These are phyloP conservation scores for Aegilops umbellulata DNA, from an alignment of 176 grass and related monocot species.

Conservation along the genomic window DNA sequence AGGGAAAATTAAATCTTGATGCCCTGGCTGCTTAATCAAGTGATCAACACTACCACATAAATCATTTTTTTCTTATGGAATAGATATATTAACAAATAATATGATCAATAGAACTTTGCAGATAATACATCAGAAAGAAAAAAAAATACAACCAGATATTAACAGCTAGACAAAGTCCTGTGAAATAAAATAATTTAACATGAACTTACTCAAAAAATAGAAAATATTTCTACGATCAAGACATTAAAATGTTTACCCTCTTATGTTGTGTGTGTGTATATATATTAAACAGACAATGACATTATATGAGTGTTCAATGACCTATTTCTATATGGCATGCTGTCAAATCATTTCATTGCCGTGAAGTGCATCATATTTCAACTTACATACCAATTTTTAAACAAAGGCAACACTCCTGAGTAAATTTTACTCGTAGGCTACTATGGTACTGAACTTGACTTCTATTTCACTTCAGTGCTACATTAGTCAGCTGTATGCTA, in stretches of 20 bases:
- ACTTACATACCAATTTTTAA: not conserved
- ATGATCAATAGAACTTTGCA: not conserved
- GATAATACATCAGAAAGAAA: not conserved
- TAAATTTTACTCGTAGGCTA: not conserved
- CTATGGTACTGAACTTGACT: not conserved
- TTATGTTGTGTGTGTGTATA: not conserved
- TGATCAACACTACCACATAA: constrained; percentile 11
- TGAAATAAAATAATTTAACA: not conserved
- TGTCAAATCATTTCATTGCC: too few relatives aligned
- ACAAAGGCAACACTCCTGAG: not conserved
- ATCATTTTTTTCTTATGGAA: constrained; percentile 7
- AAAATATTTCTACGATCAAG: not conserved
- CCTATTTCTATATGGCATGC: too few relatives aligned
- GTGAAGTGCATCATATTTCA: not conserved
- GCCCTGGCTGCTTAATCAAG: constrained; percentile 47
- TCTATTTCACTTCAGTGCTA: not conserved
- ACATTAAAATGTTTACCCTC: not conserved
- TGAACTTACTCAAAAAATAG: not conserved
- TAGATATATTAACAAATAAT: not conserved
- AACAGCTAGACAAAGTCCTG: not conserved
- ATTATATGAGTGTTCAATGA: not conserved
- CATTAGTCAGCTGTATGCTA: not conserved
- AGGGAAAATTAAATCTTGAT: constrained; percentile 53
- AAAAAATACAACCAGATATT: constrained; percentile 4
- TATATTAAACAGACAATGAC: not conserved